Conservation (phyloP, 164 flowering plant species). For the Amborella trichopoda region DNA sequence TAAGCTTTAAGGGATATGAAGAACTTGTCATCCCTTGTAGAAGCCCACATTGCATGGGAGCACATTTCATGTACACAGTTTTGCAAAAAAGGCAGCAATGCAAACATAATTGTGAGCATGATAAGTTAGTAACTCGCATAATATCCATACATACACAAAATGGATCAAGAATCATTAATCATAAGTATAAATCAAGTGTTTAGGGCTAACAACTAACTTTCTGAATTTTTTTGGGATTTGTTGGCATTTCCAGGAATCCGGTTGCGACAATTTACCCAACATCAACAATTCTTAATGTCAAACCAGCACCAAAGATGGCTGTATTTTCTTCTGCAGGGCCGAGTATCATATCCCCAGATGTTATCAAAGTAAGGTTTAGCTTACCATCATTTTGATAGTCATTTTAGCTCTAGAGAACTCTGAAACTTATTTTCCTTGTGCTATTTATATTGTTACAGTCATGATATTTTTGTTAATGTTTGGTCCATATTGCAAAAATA, state of each 20-base stretch:
- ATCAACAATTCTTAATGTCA: constrained; percentile 13
- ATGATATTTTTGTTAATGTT: too few relatives aligned
- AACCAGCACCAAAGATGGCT: constrained; percentile 36
- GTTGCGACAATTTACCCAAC: constrained; percentile 24
- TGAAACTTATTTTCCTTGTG: too few relatives aligned
- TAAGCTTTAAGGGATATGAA: too few relatives aligned
- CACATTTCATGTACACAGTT: too few relatives aligned
- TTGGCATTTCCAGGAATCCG: constrained; percentile 20
- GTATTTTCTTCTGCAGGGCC: constrained; percentile 46
- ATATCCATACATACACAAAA: background rate
- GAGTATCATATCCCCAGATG: constrained; percentile 26
- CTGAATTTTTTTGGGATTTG: background rate
- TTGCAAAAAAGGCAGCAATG: too few relatives aligned
- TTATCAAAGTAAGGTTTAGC: constrained; percentile 25
- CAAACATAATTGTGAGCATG: too few relatives aligned
- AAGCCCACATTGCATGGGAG: too few relatives aligned
- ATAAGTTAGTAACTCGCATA: background rate
- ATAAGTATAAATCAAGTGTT: background rate
- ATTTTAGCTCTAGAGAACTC: too few relatives aligned
- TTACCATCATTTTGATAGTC: background rate
- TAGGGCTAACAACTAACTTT: background rate
- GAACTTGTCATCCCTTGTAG: too few relatives aligned
- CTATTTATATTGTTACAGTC: too few relatives aligned
- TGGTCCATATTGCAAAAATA: too few relatives aligned
- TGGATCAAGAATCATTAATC: background rate